Conservation (phyloP, 495 filamentous ascomycete species). For the Echria macrotheca region DNA sequence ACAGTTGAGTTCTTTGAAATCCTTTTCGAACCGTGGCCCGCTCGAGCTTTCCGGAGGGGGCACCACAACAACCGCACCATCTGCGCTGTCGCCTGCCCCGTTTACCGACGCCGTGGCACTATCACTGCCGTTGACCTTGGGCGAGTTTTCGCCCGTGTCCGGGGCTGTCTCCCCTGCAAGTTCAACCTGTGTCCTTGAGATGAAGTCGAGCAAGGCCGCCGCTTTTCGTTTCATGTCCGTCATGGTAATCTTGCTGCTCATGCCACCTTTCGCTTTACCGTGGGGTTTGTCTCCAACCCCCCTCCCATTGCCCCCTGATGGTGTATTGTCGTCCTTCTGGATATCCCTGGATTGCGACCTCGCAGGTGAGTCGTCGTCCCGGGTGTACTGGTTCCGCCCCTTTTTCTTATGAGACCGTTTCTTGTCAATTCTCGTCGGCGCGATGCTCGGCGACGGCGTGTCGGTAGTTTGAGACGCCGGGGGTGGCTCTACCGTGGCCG, state of each 20-base stretch:
- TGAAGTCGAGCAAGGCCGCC: conserved; percentile 79
- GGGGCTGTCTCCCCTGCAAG: conserved; percentile 54
- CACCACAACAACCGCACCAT: neutral
- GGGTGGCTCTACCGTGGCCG: conserved; percentile 16
- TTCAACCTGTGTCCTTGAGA: conserved; percentile 84
- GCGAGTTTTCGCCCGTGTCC: conserved; percentile 12
- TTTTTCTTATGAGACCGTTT: conserved; percentile 57
- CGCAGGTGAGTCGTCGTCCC: conserved; percentile 64
- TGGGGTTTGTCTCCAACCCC: conserved; percentile 23
- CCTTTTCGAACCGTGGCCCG: conserved; percentile 26
- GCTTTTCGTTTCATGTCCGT: conserved; percentile 87
- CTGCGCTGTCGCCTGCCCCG: neutral
- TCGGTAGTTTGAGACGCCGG: conserved; percentile 42
- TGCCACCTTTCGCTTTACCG: conserved; percentile 34
- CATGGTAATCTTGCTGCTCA: conserved; percentile 69
- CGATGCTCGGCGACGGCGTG: conserved; percentile 41
- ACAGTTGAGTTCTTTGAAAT: conserved; percentile 64
- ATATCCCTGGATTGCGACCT: conserved; percentile 63
- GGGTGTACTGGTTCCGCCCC: conserved; percentile 84
- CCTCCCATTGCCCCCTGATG: conserved; percentile 20
- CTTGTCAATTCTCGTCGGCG: conserved; percentile 31
- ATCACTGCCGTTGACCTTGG: conserved; percentile 16
- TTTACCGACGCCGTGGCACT: neutral
- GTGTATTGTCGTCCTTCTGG: conserved; percentile 31
- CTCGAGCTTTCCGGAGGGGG: neutral